These are phyloP conservation scores for Biscutella auriculata DNA, from an alignment of 441 rosid species.

Conservation along the genomic window DNA sequence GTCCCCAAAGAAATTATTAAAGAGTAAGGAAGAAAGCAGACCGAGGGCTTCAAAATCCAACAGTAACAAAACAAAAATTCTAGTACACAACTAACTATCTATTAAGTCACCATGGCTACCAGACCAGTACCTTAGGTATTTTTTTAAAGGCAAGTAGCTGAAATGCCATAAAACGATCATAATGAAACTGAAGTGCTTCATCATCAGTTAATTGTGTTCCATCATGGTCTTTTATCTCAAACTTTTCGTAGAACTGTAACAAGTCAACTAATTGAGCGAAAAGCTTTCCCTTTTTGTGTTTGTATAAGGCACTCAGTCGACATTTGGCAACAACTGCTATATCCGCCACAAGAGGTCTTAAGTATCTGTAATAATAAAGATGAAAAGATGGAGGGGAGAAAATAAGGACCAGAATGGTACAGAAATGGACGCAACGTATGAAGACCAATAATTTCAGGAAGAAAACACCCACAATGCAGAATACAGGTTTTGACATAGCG, in stretches of 20 bases:
- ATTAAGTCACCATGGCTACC: slow-evolving; percentile 1
- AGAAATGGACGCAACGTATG: neutral
- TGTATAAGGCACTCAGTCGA: slow-evolving; percentile 76
- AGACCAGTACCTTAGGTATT: slow-evolving; percentile 70
- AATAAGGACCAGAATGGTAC: neutral
- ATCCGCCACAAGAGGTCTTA: slow-evolving; percentile 96
- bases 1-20: neutral
- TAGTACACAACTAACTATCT: neutral
- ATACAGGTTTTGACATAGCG: no score
- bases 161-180: slow-evolving; percentile 75
- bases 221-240: slow-evolving; percentile 92
- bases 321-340: slow-evolving; percentile 92
- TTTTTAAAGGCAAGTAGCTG: slow-evolving; percentile 86
- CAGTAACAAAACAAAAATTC: neutral
- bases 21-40: neutral
- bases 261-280: slow-evolving; percentile 88
- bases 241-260: slow-evolving; percentile 78
- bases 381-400: neutral
- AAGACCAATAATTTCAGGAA: neutral
- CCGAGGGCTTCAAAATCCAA: neutral
- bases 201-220: slow-evolving; percentile 94
- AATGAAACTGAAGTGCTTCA: slow-evolving; percentile 85
- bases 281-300: slow-evolving; percentile 80
- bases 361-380: slow-evolving; percentile 44
- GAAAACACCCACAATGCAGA: no score